These are phyloP conservation scores for Xenoacremonium recifei DNA, from an alignment of 2,329 filamentous ascomycete species.

Conservation along the genomic window DNA sequence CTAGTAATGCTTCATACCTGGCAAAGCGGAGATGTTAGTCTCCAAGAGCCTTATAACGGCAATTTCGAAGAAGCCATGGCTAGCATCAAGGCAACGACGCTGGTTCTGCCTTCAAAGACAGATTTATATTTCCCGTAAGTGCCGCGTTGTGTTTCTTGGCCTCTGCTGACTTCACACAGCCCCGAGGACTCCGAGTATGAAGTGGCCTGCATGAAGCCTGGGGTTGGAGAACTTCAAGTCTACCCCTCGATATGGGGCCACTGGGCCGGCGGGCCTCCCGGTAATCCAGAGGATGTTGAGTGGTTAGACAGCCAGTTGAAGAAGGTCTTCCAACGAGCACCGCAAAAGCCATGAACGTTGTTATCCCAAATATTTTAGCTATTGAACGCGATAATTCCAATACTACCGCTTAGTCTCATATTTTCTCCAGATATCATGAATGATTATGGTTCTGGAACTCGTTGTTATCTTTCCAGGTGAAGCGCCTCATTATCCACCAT, in stretches of 20 bases:
- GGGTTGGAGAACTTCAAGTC: constrained; percentile 32
- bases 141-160: fast-evolving
- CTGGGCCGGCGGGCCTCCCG: constrained; percentile 67
- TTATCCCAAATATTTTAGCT: too few relatives aligned
- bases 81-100: constrained; percentile 67
- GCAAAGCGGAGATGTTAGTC: constrained; percentile 70
- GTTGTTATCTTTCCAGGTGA: too few relatives aligned
- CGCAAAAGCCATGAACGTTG: neutral
- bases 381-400: too few relatives aligned
- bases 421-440: too few relatives aligned
- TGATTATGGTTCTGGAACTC: too few relatives aligned
- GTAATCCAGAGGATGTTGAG: constrained; percentile 67
- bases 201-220: constrained; percentile 47
- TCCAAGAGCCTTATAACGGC: constrained; percentile 66
- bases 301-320: constrained; percentile 61
- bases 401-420: too few relatives aligned
- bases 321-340: constrained; percentile 14
- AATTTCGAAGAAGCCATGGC: constrained; percentile 65
- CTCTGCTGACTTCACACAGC: constrained; percentile 4
- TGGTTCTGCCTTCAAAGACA: constrained; percentile 70
- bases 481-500: too few relatives aligned
- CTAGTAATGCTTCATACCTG: constrained; percentile 75
- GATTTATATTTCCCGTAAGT: constrained; percentile 72
- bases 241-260: constrained; percentile 45
- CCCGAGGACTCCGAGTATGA: constrained; percentile 78